Evolutionary conservation across 2,329 filamentous ascomycete genomes (phyloP).

Genomic region (Penicillium crustosum): DNA sequence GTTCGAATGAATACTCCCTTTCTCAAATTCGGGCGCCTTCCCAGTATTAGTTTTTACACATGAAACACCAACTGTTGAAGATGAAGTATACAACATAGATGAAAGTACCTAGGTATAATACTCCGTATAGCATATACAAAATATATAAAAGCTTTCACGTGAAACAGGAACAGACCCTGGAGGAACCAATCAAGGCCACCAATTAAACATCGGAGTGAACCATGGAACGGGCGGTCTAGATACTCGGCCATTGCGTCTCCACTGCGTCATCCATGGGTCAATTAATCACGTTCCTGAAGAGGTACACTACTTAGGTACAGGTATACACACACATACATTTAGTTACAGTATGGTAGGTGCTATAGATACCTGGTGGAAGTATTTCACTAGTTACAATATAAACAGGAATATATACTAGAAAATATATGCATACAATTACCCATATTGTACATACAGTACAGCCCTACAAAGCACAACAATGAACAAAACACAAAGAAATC

Average conservation of each 20-base stretch:
- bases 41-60: not conserved
- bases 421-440: too few relatives aligned
- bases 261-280: conserved; percentile 20
- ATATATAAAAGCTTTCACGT: not conserved
- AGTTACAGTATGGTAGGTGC: not conserved
- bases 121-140: too few relatives aligned
- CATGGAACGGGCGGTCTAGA: conserved; percentile 28
- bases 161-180: not conserved
- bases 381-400: not conserved
- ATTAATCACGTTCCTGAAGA: conserved; percentile 2
- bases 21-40: too few relatives aligned
- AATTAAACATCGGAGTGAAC: conserved; percentile 10
- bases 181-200: conserved; percentile 3
- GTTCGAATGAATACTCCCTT: too few relatives aligned
- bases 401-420: not conserved
- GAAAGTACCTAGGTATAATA: not conserved
- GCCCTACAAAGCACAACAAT: not conserved
- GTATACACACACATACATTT: not conserved
- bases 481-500: conserved; percentile 2
- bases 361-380: not conserved
- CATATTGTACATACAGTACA: not conserved
- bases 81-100: not conserved
- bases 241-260: conserved; percentile 22
- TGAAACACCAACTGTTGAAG: not conserved
- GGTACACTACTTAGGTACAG: not conserved